These are phyloP conservation scores for Xanthoparmelia taractica DNA, from an alignment of 495 filamentous ascomycete genomes.

Conservation along the genomic window DNA sequence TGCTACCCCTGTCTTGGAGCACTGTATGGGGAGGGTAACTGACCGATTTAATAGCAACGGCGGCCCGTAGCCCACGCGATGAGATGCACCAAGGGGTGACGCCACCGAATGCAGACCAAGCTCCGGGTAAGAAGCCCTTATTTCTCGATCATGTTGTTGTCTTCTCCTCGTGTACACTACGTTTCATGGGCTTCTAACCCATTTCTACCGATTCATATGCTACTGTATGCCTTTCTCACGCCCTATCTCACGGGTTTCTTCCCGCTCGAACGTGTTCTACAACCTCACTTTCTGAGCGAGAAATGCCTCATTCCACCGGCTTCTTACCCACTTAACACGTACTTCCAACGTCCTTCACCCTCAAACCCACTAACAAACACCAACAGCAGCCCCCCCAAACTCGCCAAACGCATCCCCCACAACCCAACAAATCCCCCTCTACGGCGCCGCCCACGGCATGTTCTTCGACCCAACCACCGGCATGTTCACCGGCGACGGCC, in stretches of 20 bases:
- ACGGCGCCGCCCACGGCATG: conserved; percentile 9
- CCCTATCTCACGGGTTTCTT: no score
- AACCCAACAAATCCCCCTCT: background rate
- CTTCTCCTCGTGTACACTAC: no score
- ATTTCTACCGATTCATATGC: no score
- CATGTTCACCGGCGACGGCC: conserved; percentile 17
- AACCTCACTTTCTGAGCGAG: background rate
- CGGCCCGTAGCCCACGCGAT: background rate
- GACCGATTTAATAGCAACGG: background rate
- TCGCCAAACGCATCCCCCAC: background rate
- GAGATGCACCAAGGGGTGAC: background rate
- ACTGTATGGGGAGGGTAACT: background rate
- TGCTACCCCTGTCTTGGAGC: background rate
- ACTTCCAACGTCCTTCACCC: background rate
- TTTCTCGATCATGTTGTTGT: no score
- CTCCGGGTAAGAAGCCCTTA: background rate
- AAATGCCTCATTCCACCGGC: background rate
- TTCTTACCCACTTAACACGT: background rate
- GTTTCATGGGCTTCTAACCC: no score
- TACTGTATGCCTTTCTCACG: no score
- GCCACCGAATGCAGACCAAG: background rate
- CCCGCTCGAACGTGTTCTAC: background rate
- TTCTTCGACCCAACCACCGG: conserved; percentile 12
- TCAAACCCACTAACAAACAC: background rate
- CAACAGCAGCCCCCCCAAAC: background rate